A percentile compares a stretch with the other conserved stretches of the same genome.
Evolutionary conservation across 352 stramenopile species (phyloP).

Genomic region (Pythium chondricola): DNA sequence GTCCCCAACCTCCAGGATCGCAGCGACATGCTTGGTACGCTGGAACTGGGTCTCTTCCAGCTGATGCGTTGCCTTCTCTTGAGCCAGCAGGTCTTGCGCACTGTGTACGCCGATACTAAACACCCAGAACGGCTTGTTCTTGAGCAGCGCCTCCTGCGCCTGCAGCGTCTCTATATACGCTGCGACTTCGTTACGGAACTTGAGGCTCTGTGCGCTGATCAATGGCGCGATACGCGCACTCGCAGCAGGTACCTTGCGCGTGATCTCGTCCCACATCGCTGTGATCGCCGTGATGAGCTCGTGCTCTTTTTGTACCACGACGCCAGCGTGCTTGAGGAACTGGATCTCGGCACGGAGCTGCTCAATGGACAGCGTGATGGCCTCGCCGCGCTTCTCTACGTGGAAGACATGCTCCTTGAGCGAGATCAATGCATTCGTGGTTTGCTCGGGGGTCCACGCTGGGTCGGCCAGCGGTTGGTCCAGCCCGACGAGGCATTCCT

Average conservation of each 20-base stretch:
- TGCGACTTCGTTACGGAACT: conserved; percentile 69
- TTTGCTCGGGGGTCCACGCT: conserved; percentile 49
- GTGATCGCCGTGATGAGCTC: conserved; percentile 52
- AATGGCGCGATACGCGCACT: conserved; percentile 61
- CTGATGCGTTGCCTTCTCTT: conserved; percentile 30
- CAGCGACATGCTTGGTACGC: conserved; percentile 82
- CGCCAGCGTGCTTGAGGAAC: conserved; percentile 58
- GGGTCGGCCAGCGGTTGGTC: conserved; percentile 62
- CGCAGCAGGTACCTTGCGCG: conserved; percentile 54
- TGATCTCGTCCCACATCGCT: conserved; percentile 53
- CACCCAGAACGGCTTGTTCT: conserved; percentile 54
- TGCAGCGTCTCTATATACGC: conserved; percentile 79
- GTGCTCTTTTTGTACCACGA: conserved; percentile 44
- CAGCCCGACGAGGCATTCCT: conserved; percentile 63
- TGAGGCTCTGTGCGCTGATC: conserved; percentile 51
- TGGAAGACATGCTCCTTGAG: conserved; percentile 77
- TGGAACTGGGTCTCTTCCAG: conserved; percentile 32
- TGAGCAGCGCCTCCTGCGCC: conserved; percentile 40
- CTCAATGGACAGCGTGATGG: conserved; percentile 56
- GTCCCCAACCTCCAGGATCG: conserved; percentile 91
- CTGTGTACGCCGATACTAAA: conserved; percentile 38
- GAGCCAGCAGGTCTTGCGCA: conserved; percentile 34
- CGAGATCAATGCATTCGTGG: conserved; percentile 53
- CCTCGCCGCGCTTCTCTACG: conserved; percentile 68
- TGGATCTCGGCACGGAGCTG: conserved; percentile 55